phyloP scores from a whole-genome alignment of 192 early-diverging fungal genomes.

The Coemansia sp. region DNA sequence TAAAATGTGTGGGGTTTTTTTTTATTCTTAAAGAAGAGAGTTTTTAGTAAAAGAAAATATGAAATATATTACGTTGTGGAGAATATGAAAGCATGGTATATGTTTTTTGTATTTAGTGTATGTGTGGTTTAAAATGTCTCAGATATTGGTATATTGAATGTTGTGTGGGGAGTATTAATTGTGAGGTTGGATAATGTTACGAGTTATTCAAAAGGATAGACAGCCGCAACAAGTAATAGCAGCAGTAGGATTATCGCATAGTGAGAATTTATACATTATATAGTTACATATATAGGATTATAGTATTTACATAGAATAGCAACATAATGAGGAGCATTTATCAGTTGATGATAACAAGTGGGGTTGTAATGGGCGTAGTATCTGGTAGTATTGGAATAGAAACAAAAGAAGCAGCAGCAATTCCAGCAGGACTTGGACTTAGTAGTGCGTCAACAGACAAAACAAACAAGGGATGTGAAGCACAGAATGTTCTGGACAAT shows the following conservation, averaged over 20 bases:
- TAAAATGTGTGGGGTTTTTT: not conserved
- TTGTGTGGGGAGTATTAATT: not conserved
- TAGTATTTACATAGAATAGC: not conserved
- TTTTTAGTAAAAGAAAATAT: not conserved
- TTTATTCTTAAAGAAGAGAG: not conserved
- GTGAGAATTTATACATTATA: no score
- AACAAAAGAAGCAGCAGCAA: not conserved
- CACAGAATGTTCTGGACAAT: slow-evolving; percentile 42
- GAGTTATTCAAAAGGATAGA: not conserved
- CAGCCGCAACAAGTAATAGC: not conserved
- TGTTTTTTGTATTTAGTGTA: not conserved
- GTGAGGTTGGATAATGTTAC: not conserved
- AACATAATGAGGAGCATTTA: not conserved
- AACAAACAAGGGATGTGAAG: slow-evolving; percentile 16
- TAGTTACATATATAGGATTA: no score
- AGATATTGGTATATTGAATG: no score
- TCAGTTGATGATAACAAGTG: not conserved
- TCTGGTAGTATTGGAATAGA: not conserved
- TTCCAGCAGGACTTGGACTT: not conserved
- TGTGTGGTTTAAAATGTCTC: no score
- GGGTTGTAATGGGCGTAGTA: not conserved
- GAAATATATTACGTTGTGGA: not conserved
- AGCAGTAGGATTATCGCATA: not conserved
- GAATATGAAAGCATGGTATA: not conserved
- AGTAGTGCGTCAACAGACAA: not conserved